These are phyloP conservation scores for Carex sylvatica DNA, from an alignment of 202 grass and related monocot species.

Conservation along the genomic window DNA sequence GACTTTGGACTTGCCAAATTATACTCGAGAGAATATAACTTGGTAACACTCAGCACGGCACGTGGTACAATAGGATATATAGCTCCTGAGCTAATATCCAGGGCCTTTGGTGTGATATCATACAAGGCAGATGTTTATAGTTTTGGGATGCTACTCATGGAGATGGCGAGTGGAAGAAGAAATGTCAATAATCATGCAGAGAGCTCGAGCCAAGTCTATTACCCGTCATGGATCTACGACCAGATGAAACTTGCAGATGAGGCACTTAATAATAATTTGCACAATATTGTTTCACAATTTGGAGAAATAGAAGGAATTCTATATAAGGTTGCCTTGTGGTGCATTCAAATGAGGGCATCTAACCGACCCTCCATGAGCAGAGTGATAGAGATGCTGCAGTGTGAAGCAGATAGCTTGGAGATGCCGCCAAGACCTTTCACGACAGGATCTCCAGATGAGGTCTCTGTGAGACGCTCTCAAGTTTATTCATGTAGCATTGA, in stretches of 20 bases:
- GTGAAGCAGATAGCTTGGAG: slow-evolving; percentile 16
- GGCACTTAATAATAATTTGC: not conserved
- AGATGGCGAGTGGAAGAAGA: slow-evolving; percentile 31
- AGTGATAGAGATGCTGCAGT: slow-evolving; percentile 51
- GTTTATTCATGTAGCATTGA: too few relatives aligned
- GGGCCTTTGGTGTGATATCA: slow-evolving; percentile 41
- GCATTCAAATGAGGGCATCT: slow-evolving; percentile 48
- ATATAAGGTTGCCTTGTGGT: slow-evolving; percentile 38
- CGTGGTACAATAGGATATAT: slow-evolving; percentile 48
- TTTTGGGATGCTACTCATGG: slow-evolving; percentile 33
- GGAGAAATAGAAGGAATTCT: slow-evolving; percentile 46
- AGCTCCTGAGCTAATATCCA: slow-evolving; percentile 48
- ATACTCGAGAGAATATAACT: slow-evolving; percentile 40
- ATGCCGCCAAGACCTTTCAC: too few relatives aligned
- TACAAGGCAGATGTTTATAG: slow-evolving; percentile 42
- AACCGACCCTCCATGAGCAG: slow-evolving; percentile 37
- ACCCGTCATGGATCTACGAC: slow-evolving; percentile 24
- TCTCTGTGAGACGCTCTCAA: too few relatives aligned
- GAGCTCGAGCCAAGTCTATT: not conserved
- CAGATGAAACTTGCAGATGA: slow-evolving; percentile 8
- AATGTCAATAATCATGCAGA: slow-evolving; percentile 26
- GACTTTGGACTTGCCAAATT: slow-evolving; percentile 45
- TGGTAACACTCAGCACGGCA: slow-evolving; percentile 37
- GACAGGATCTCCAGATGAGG: too few relatives aligned
- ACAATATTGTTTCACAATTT: not conserved